Evolutionary conservation across 371 early-diverging fungal species (phyloP).

Genomic region (Dinochytrium kinnereticum): DNA sequence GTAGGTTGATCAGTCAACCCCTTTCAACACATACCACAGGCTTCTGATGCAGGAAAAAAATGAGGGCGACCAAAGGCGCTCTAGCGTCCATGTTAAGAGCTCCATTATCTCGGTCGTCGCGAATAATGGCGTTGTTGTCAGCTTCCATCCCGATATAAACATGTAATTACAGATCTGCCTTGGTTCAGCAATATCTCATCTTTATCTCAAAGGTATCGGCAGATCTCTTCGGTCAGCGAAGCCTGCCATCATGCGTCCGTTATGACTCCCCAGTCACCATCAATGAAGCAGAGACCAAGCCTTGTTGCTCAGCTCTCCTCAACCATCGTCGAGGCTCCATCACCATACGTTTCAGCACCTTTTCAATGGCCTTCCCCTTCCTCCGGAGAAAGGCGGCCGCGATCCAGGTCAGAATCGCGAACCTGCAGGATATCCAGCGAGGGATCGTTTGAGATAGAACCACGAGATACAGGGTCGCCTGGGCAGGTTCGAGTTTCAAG

Average conservation of each 20-base stretch:
- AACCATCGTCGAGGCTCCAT: background rate
- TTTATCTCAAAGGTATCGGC: conserved; percentile 18
- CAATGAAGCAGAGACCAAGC: background rate
- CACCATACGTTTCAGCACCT: background rate
- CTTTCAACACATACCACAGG: too few species aligned
- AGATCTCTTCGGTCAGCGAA: conserved; percentile 4
- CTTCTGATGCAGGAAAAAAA: too few species aligned
- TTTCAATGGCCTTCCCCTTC: conserved; percentile 14
- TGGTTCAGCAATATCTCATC: too few species aligned
- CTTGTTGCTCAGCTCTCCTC: conserved; percentile 2
- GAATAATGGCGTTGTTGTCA: background rate
- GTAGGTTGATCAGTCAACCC: too few species aligned
- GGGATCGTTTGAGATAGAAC: too few species aligned
- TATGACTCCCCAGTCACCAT: conserved; percentile 4
- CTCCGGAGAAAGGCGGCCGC: conserved; percentile 1
- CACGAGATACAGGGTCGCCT: too few species aligned
- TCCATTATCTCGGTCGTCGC: conserved; percentile 14
- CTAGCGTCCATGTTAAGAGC: conserved; percentile 13
- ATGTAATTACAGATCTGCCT: conserved; percentile 12
- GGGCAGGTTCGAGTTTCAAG: too few species aligned
- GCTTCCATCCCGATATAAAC: conserved; percentile 12
- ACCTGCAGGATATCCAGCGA: too few species aligned
- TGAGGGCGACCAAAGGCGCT: too few species aligned
- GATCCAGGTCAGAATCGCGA: conserved; percentile 20
- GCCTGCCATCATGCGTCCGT: too few species aligned